These are phyloP conservation scores for Taiozyma sp. DNA, from an alignment of 1,139 yeast species.

Conservation along the genomic window DNA sequence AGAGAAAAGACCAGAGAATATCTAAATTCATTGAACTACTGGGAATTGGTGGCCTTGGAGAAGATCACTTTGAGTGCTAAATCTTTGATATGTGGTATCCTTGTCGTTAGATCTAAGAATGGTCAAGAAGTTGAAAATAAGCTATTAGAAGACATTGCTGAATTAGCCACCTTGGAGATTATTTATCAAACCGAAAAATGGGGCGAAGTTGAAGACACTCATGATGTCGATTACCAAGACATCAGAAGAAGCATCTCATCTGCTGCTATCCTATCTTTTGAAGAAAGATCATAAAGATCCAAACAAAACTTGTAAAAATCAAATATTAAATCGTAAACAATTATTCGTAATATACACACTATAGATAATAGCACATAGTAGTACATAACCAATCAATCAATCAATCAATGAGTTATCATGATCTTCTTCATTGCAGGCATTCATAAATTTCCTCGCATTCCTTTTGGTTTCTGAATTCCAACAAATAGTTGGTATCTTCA, in stretches of 20 bases:
- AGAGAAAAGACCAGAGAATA: conserved; percentile 59
- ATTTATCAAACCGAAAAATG: conserved; percentile 81
- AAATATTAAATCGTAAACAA: neutral
- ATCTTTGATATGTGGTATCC: conserved; percentile 73
- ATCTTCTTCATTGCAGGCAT: conserved; percentile 8
- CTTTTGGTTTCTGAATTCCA: conserved; percentile 20
- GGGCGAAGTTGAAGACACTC: conserved; percentile 99
- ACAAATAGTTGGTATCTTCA: conserved; percentile 14
- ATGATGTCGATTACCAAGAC: conserved; percentile 91
- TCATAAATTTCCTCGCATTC: conserved; percentile 20
- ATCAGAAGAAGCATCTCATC: conserved; percentile 76
- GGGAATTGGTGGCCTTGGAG: conserved; percentile 85
- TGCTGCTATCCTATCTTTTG: conserved; percentile 57
- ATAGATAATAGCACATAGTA: neutral
- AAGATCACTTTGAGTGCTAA: conserved; percentile 80
- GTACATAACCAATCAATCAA: no score
- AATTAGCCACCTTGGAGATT: conserved; percentile 75
- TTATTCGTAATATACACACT: neutral
- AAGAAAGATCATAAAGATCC: conserved; percentile 10
- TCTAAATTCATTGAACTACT: conserved; percentile 55
- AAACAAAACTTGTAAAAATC: neutral
- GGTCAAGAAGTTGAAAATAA: conserved; percentile 22
- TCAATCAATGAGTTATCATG: neutral
- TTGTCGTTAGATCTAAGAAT: conserved; percentile 27
- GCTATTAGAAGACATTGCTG: conserved; percentile 66